Evolutionary conservation across 768 basidiomycete genomes (phyloP).

Genomic region (Flagelloscypha sp.): DNA sequence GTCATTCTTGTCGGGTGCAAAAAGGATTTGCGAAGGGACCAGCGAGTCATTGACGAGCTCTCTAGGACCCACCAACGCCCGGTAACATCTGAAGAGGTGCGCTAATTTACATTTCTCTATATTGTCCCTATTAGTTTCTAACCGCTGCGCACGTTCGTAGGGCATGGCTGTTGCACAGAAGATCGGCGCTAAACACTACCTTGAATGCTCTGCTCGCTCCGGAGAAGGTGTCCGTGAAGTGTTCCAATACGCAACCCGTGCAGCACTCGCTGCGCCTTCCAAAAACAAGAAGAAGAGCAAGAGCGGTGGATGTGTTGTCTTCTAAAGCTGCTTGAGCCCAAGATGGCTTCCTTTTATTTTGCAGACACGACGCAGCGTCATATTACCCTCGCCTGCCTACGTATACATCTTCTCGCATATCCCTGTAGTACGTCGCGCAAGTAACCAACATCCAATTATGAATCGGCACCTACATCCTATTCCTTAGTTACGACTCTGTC

Average conservation of each 20-base stretch:
- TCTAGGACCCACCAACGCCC: slow-evolving; percentile 91
- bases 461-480: too few species aligned
- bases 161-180: slow-evolving; percentile 93
- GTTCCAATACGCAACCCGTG: slow-evolving; percentile 95
- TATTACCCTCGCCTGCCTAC: too few species aligned
- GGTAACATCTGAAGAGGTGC: slow-evolving; percentile 86
- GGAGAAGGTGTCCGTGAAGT: slow-evolving; percentile 98
- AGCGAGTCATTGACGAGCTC: slow-evolving; percentile 88
- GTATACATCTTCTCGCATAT: too few species aligned
- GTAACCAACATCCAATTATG: too few species aligned
- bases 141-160: slow-evolving; percentile 27
- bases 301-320: slow-evolving; percentile 25
- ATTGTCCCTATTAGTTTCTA: slow-evolving; percentile 3
- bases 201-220: slow-evolving; percentile 94
- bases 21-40: slow-evolving; percentile 94
- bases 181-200: slow-evolving; percentile 94
- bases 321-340: too few species aligned
- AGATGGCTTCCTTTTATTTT: too few species aligned
- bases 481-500: too few species aligned
- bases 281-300: slow-evolving; percentile 33
- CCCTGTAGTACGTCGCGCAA: too few species aligned
- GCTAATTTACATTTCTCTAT: slow-evolving; percentile 9
- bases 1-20: slow-evolving; percentile 98
- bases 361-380: too few species aligned
- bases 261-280: slow-evolving; percentile 66